phyloP scores from a whole-genome alignment of 495 filamentous ascomycete genomes.

The Trichoderma parareesei region DNA sequence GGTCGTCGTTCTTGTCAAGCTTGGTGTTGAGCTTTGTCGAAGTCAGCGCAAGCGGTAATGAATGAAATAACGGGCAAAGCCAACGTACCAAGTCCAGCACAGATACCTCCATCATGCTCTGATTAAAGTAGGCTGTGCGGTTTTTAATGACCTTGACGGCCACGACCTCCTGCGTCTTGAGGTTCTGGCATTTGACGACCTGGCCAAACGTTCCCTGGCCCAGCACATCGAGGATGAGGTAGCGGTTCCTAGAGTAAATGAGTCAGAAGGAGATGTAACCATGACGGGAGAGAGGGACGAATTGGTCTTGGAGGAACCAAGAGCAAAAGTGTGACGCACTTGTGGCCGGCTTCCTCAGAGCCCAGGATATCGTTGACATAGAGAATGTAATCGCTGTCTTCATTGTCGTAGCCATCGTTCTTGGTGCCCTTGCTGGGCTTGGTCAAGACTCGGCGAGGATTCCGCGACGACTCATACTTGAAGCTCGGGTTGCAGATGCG shows the following conservation, averaged over 20 bases:
- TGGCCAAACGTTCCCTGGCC: slow-evolving; percentile 99
- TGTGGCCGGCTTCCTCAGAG: slow-evolving; percentile 95
- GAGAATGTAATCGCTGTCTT: slow-evolving; percentile 98
- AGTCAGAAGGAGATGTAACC: not conserved
- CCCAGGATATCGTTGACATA: slow-evolving; percentile 99
- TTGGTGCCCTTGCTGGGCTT: slow-evolving; percentile 98
- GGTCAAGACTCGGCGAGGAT: slow-evolving; percentile 92
- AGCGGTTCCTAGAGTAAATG: slow-evolving; percentile 64
- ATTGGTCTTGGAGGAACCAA: no score
- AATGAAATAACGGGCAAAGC: not conserved
- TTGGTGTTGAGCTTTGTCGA: slow-evolving; percentile 77
- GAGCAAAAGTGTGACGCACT: slow-evolving; percentile 46
- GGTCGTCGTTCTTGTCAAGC: slow-evolving; percentile 98
- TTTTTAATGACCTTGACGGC: slow-evolving; percentile 99
- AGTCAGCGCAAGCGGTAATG: slow-evolving; percentile 10
- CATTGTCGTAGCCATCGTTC: slow-evolving; percentile 98
- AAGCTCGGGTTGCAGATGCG: slow-evolving; percentile 97
- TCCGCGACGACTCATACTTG: slow-evolving; percentile 99
- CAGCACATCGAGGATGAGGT: slow-evolving; percentile 94
- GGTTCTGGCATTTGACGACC: slow-evolving; percentile 98
- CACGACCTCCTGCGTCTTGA: slow-evolving; percentile 96
- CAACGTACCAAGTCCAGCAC: slow-evolving; percentile 76
- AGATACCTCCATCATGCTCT: slow-evolving; percentile 99
- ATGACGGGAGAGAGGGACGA: not conserved
- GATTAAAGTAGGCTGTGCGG: slow-evolving; percentile 98